Percentiles rank a stretch among this genome's conserved stretches.
phyloP scores from a whole-genome alignment of 768 basidiomycete genomes.

The Coprinopsis marcescibilis region DNA sequence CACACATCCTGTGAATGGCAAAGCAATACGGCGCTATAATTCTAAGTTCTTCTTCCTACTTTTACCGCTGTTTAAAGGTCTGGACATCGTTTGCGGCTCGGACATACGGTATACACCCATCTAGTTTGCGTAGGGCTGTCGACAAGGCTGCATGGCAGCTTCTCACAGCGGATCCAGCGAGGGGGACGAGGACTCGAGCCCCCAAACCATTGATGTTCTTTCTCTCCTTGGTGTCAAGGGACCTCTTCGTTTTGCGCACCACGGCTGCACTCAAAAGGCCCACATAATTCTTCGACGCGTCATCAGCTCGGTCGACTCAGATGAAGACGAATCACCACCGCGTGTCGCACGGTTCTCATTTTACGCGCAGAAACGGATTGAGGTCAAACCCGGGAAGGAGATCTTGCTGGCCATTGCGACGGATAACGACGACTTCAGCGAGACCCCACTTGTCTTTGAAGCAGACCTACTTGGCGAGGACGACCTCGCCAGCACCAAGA shows the following conservation, averaged over 20 bases:
- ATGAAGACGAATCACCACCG: slow-evolving; percentile 33
- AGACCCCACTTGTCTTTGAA: slow-evolving; percentile 54
- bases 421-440: slow-evolving; percentile 47
- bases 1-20: too few relatives aligned
- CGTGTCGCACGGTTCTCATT: slow-evolving; percentile 52
- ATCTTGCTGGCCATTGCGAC: slow-evolving; percentile 55
- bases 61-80: too few relatives aligned
- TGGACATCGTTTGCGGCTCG: too few relatives aligned
- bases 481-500: slow-evolving; percentile 10
- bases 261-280: slow-evolving; percentile 61
- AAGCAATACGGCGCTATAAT: too few relatives aligned
- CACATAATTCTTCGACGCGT: slow-evolving; percentile 66
- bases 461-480: slow-evolving; percentile 41
- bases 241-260: slow-evolving; percentile 56
- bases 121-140: too few relatives aligned
- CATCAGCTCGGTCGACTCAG: too few relatives aligned
- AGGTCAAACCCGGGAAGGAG: slow-evolving; percentile 66
- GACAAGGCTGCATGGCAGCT: slow-evolving; percentile 29
- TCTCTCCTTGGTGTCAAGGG: slow-evolving; percentile 60
- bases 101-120: too few relatives aligned
- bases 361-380: slow-evolving; percentile 64
- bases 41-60: too few relatives aligned
- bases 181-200: slow-evolving; percentile 18
- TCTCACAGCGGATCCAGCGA: slow-evolving; percentile 29
- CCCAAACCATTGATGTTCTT: slow-evolving; percentile 31